Conservation (phyloP, 2,329 filamentous ascomycete species). For the Trichoderma simmonsii region DNA sequence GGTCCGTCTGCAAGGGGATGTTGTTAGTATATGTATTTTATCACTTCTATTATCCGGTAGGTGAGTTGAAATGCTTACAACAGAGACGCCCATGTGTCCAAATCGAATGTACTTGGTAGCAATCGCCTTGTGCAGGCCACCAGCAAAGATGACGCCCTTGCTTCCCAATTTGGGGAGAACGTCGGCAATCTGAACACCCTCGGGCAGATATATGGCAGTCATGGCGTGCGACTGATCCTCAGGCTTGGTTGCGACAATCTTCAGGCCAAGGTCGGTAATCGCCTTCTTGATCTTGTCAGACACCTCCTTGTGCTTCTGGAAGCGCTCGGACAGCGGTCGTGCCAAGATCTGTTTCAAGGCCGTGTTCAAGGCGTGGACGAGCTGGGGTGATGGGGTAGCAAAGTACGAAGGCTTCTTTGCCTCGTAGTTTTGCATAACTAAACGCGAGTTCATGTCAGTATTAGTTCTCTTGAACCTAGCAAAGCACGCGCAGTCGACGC, state of each 20-base stretch:
- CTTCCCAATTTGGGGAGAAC: slow-evolving; percentile 80
- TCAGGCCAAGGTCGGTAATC: slow-evolving; percentile 74
- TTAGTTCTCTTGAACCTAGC: too few relatives aligned
- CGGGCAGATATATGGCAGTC: slow-evolving; percentile 95
- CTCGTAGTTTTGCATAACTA: slow-evolving; percentile 98
- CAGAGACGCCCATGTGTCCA: slow-evolving; percentile 95
- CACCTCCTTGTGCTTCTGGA: slow-evolving; percentile 72
- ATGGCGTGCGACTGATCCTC: slow-evolving; percentile 95
- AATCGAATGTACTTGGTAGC: slow-evolving; percentile 91
- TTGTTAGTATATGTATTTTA: not conserved
- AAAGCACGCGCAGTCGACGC: not conserved
- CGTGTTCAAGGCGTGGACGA: slow-evolving; percentile 89
- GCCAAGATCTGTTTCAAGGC: slow-evolving; percentile 80
- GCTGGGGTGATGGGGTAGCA: slow-evolving; percentile 90
- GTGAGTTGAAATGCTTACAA: slow-evolving; percentile 50
- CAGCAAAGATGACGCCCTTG: slow-evolving; percentile 90
- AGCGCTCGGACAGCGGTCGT: slow-evolving; percentile 76
- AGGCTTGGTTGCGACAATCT: slow-evolving; percentile 79
- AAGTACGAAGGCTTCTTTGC: slow-evolving; percentile 97
- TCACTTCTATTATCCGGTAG: not conserved
- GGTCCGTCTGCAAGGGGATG: slow-evolving; percentile 59
- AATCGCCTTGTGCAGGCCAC: slow-evolving; percentile 94
- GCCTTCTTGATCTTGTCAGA: slow-evolving; percentile 86
- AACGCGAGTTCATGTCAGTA: slow-evolving; percentile 48
- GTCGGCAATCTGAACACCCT: slow-evolving; percentile 75